Evolutionary conservation across 2,329 filamentous ascomycete genomes (phyloP).

Genomic region (Ophiostoma ips): DNA sequence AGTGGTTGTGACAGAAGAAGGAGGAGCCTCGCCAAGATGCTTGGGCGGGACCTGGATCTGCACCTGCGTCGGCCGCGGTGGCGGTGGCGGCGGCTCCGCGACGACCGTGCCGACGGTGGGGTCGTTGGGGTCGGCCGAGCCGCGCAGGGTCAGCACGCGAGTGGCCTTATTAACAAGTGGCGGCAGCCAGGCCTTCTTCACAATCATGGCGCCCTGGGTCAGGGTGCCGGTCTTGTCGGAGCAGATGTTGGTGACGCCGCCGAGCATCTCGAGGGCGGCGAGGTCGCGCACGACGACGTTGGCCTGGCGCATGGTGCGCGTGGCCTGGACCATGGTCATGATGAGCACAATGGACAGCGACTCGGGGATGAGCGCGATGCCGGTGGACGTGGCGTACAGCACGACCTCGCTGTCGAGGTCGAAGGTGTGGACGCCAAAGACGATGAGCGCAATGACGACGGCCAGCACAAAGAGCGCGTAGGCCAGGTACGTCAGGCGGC

Average conservation of each 20-base stretch:
- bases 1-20: not conserved
- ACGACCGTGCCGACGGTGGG: conserved; percentile 44
- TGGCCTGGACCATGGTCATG: conserved; percentile 55
- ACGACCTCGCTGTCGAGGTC: conserved; percentile 41
- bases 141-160: conserved; percentile 44
- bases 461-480: conserved; percentile 65
- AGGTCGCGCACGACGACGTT: conserved; percentile 55
- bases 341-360: conserved; percentile 57
- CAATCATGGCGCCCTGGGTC: conserved; percentile 56
- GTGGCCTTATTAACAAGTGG: too few relatives aligned
- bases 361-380: conserved; percentile 51
- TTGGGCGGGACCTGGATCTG: not conserved
- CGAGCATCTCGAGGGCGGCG: conserved; percentile 53
- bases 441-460: conserved; percentile 44
- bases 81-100: conserved; percentile 33
- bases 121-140: conserved; percentile 46
- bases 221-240: conserved; percentile 62
- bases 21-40: not conserved
- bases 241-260: conserved; percentile 59
- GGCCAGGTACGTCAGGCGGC: conserved; percentile 74
- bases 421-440: conserved; percentile 46
- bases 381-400: conserved; percentile 47
- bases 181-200: conserved; percentile 52
- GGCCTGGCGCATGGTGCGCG: conserved; percentile 48
- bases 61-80: not conserved